Percentiles rank a stretch among this genome's conserved stretches.
Evolutionary conservation across 2,329 filamentous ascomycete genomes (phyloP).

Genomic region (Ophiostoma himal-ulmi): DNA sequence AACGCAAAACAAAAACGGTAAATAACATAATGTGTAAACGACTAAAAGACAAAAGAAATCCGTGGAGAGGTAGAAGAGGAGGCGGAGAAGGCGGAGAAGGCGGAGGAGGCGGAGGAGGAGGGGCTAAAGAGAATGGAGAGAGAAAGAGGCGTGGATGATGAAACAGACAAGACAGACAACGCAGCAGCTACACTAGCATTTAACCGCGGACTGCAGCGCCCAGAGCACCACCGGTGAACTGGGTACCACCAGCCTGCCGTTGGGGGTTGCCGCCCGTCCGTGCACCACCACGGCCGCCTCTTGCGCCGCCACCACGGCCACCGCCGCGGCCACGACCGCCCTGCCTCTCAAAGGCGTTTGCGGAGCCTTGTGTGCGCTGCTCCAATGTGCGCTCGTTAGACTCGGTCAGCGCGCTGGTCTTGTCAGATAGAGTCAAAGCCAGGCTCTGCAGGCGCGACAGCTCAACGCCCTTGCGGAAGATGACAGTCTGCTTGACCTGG

Average conservation of each 20-base stretch:
- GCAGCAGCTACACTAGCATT: conserved; percentile 13
- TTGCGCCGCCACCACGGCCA: conserved; percentile 56
- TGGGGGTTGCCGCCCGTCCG: conserved; percentile 53
- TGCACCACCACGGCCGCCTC: conserved; percentile 57
- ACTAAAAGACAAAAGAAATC: neutral
- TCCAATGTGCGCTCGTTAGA: conserved; percentile 95
- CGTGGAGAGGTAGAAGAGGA: neutral
- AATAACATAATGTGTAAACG: neutral
- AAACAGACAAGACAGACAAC: neutral
- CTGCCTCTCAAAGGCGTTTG: conserved; percentile 92
- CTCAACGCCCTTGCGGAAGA: conserved; percentile 99
- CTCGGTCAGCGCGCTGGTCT: conserved; percentile 93
- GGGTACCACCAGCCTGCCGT: conserved; percentile 65
- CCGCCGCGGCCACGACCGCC: conserved; percentile 70
- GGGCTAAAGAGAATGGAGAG: neutral
- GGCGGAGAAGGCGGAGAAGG: neutral
- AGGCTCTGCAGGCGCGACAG: conserved; percentile 92
- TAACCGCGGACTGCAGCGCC: conserved; percentile 61
- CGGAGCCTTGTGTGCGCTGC: conserved; percentile 91
- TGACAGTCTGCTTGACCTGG: conserved; percentile 93
- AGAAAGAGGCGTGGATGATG: neutral
- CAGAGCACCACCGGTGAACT: conserved; percentile 76
- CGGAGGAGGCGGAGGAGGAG: neutral
- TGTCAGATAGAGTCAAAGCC: conserved; percentile 89
- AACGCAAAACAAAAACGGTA: neutral